Evolutionary conservation across 257 asterid species (phyloP).

Genomic region (Rhazya stricta): DNA sequence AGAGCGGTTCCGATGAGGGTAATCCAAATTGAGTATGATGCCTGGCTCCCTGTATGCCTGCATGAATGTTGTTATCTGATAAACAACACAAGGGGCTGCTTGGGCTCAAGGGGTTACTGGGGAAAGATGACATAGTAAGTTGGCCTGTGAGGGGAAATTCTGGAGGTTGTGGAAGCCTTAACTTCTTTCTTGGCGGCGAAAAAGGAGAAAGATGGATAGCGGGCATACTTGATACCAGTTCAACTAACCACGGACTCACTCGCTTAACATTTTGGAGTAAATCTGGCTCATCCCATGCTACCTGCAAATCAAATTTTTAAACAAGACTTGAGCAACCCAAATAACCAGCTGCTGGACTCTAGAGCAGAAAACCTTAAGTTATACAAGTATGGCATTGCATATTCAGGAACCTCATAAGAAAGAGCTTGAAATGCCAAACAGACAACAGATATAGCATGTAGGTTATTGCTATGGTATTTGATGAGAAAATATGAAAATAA

Average conservation of each 20-base stretch:
- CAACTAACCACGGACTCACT: slow-evolving; percentile 81
- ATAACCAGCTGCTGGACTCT: background rate
- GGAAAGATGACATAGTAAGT: slow-evolving; percentile 31
- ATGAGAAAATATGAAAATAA: background rate
- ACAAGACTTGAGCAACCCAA: background rate
- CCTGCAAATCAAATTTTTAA: slow-evolving; percentile 32
- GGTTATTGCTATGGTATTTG: background rate
- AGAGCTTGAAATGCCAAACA: background rate
- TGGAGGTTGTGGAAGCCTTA: slow-evolving; percentile 48
- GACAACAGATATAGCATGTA: background rate
- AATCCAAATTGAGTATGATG: slow-evolving; percentile 52
- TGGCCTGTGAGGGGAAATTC: slow-evolving; percentile 45
- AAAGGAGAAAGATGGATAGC: slow-evolving; percentile 46
- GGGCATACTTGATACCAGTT: slow-evolving; percentile 53
- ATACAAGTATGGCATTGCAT: background rate
- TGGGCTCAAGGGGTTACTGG: slow-evolving; percentile 54
- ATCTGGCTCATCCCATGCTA: slow-evolving; percentile 81
- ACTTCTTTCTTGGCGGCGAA: slow-evolving; percentile 67
- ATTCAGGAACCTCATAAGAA: background rate
- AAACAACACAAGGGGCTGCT: slow-evolving; percentile 65
- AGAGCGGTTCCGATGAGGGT: slow-evolving; percentile 39
- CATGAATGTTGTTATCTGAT: slow-evolving; percentile 42
- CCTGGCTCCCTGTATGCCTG: slow-evolving; percentile 99
- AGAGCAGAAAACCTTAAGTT: background rate
- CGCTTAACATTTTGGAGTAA: slow-evolving; percentile 70